phyloP scores from a whole-genome alignment of 805 yeast species.

The Starmerella bombicola region DNA sequence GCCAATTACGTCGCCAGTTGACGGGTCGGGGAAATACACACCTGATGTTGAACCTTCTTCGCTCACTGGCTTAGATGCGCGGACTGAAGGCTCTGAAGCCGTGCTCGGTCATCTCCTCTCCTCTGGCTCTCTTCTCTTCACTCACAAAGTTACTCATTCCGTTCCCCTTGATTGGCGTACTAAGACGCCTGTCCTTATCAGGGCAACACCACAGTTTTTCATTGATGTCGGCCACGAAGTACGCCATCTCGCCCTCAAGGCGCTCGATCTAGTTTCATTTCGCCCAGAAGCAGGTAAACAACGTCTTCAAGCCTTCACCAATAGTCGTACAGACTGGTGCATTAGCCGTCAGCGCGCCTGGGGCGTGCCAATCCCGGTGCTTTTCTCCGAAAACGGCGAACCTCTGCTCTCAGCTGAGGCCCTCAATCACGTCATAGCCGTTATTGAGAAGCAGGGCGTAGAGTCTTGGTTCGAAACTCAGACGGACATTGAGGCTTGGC shows the following conservation, averaged over 20 bases:
- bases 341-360: conserved; percentile 90
- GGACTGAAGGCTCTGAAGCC: conserved; percentile 42
- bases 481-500: conserved; percentile 49
- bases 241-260: conserved; percentile 46
- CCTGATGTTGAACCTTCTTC: conserved; percentile 38
- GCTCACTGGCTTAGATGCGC: conserved; percentile 46
- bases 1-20: conserved; percentile 62
- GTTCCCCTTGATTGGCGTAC: conserved; percentile 98
- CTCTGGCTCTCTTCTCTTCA: conserved; percentile 36
- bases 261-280: conserved; percentile 54
- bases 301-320: conserved; percentile 59
- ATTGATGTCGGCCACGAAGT: conserved; percentile 58
- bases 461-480: conserved; percentile 54
- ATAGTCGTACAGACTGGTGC: conserved; percentile 88
- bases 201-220: conserved; percentile 97
- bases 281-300: conserved; percentile 60
- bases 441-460: conserved; percentile 34
- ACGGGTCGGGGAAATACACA: conserved; percentile 57
- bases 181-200: conserved; percentile 82
- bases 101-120: conserved; percentile 37
- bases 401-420: conserved; percentile 48
- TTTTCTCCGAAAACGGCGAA: conserved; percentile 50
- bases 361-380: conserved; percentile 96
- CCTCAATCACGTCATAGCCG: conserved; percentile 45
- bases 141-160: conserved; percentile 53